phyloP scores from a whole-genome alignment of 73 alveolate species.

The Breviolum minutum region DNA sequence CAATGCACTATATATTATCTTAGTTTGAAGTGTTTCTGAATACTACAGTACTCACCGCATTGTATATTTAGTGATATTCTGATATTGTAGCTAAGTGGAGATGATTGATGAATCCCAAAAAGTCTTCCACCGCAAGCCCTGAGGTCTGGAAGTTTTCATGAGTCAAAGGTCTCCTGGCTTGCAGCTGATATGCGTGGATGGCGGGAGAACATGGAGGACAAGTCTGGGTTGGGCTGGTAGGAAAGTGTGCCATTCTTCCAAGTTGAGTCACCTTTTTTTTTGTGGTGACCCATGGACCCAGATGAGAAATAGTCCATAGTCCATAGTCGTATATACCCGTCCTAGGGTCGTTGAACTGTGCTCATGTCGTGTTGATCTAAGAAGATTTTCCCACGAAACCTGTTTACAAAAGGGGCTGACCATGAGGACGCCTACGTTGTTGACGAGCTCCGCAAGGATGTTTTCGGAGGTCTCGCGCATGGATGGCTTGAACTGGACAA shows the following conservation, averaged over 20 bases:
- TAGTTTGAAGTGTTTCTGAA: background rate
- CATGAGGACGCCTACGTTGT: slow-evolving; percentile 63
- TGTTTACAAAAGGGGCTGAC: too few species aligned
- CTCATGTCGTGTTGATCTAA: background rate
- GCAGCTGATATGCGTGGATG: slow-evolving; percentile 91
- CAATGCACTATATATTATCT: too few species aligned
- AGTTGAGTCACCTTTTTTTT: too few species aligned
- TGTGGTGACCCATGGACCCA: too few species aligned
- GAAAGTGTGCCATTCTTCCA: too few species aligned
- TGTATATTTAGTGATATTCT: background rate
- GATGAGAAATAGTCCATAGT: too few species aligned
- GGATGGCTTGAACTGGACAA: too few species aligned
- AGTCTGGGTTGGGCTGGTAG: background rate
- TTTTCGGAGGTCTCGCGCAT: slow-evolving; percentile 15
- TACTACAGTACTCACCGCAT: background rate
- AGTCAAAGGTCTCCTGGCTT: slow-evolving; percentile 53
- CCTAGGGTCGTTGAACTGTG: background rate
- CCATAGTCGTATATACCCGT: too few species aligned
- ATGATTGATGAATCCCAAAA: background rate
- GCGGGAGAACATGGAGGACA: slow-evolving; percentile 89
- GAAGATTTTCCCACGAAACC: background rate
- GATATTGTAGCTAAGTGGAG: background rate
- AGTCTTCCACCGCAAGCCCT: background rate
- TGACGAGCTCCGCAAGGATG: slow-evolving; percentile 72
- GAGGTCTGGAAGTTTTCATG: slow-evolving; percentile 85